A percentile compares a stretch with the other conserved stretches of the same genome.
Conservation (phyloP, 495 filamentous ascomycete genomes). For the Chlorociboria aeruginascens region DNA sequence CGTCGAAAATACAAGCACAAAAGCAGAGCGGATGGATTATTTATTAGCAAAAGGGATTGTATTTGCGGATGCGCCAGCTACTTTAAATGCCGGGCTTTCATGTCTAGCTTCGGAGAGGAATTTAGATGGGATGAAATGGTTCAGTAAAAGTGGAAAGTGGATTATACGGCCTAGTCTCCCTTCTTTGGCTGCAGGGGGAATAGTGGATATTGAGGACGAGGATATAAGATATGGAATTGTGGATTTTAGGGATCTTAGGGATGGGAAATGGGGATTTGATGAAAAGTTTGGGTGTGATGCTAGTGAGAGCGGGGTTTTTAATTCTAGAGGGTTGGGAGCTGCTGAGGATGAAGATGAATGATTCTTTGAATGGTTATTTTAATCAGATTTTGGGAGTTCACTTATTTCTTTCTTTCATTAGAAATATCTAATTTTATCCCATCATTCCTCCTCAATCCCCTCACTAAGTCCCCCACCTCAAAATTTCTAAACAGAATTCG, state of each 20-base stretch:
- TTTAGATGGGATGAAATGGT: no score
- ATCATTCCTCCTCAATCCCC: neutral
- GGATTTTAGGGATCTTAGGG: neutral
- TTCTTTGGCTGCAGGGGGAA: no score
- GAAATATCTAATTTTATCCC: no score
- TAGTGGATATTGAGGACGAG: neutral
- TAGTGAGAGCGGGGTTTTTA: neutral
- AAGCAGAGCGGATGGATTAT: neutral
- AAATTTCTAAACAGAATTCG: no score
- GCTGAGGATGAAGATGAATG: neutral
- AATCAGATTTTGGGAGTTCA: neutral
- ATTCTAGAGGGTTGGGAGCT: no score
- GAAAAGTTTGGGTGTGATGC: neutral
- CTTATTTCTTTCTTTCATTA: neutral
- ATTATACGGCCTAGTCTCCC: no score
- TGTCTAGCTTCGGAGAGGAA: no score
- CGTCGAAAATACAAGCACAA: neutral
- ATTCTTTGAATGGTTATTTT: neutral
- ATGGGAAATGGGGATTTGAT: neutral
- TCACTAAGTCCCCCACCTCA: no score
- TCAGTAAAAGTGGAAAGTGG: no score
- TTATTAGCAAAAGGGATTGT: neutral
- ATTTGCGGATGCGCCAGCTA: neutral
- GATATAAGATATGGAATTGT: constrained; percentile 1
- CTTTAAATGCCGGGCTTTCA: neutral